Evolutionary conservation across 2,329 filamentous ascomycete species (phyloP), one percentile per base, ranked within the genome.

Genomic region (Colletotrichum destructivum): DNA sequence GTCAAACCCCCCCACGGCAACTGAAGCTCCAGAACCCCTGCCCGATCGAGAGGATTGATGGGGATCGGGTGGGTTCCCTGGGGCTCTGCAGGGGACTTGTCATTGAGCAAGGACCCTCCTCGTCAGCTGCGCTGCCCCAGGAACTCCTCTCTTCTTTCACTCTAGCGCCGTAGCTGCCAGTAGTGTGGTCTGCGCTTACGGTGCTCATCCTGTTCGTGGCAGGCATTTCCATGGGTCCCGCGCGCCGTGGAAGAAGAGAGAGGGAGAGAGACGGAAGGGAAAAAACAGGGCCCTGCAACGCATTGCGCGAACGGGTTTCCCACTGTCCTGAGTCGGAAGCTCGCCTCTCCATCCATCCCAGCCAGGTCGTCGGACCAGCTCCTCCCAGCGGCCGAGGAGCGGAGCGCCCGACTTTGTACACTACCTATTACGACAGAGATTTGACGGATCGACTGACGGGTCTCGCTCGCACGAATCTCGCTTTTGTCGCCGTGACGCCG

Each of bases 61-160:
- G 69, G 65, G 69, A 69, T 71, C 69, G 64, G 51, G 69, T 71
- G 69, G 69, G 69, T 71, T 71, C 69, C 68, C 69, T 71, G 69
- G 69, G 69, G 69, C 65, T 71, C 65, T 69, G 59, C 69, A 71
- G 47, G 65, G 69, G 64, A 38, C 46, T 59, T 69, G 51, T 60
- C 64, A 54, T n/a, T 46, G 16, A 68, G 69, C 69, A 71, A 57
- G 64, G 61, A 40, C 59, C 46, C 65, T 59, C 69, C 64, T 59
- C 56, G 64, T 47, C 31, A 62, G 68, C 69, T 62, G 54, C 54
- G 40, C 47, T 38, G 61, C 47, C 49, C 63, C 63, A 71, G 68
- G 63, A 70, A 63, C 49, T 62, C 69, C 46, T 66, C 26, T 62
- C 62, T 52, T 69, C 44, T 49, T 69, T 69, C 49, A 42, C 54